Evolutionary conservation across 495 filamentous ascomycete genomes (phyloP).

Genomic region (Lindgomyces ingoldianus): DNA sequence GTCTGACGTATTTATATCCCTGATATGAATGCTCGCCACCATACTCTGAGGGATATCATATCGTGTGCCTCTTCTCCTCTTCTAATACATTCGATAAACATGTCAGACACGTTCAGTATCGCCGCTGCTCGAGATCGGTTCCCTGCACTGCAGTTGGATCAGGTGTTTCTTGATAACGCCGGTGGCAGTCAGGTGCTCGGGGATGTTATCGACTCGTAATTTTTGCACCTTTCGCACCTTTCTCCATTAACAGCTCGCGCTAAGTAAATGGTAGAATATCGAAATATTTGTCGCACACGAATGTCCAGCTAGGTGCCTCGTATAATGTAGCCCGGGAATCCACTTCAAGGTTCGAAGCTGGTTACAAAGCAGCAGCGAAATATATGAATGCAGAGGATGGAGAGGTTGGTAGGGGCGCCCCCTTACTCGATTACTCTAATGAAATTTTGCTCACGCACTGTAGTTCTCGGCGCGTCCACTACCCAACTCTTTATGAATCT

Average conservation of each 20-base stretch:
- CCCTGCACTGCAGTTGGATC: conserved; percentile 63
- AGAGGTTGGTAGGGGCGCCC: conserved; percentile 55
- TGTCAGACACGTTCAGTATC: conserved; percentile 52
- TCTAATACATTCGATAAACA: neutral
- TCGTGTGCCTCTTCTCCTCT: neutral
- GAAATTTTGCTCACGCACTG: neutral
- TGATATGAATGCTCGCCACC: neutral
- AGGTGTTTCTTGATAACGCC: conserved; percentile 75
- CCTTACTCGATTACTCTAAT: neutral
- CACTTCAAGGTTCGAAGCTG: conserved; percentile 56
- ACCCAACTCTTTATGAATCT: conserved; percentile 75
- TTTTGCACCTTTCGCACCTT: no score
- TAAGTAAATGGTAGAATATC: no score
- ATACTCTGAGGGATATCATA: neutral
- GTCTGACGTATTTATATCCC: no score
- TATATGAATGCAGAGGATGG: conserved; percentile 66
- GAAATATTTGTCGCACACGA: conserved; percentile 65
- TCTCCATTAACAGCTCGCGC: no score
- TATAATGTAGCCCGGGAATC: conserved; percentile 59
- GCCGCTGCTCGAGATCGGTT: conserved; percentile 59
- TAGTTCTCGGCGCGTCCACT: conserved; percentile 66
- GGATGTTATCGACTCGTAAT: conserved; percentile 64
- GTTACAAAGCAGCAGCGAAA: conserved; percentile 60
- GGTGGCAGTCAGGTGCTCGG: conserved; percentile 70
- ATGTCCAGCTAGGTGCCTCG: conserved; percentile 71